phyloP scores from a whole-genome alignment of 2,329 filamentous ascomycete genomes.

The Ophiostoma montium region DNA sequence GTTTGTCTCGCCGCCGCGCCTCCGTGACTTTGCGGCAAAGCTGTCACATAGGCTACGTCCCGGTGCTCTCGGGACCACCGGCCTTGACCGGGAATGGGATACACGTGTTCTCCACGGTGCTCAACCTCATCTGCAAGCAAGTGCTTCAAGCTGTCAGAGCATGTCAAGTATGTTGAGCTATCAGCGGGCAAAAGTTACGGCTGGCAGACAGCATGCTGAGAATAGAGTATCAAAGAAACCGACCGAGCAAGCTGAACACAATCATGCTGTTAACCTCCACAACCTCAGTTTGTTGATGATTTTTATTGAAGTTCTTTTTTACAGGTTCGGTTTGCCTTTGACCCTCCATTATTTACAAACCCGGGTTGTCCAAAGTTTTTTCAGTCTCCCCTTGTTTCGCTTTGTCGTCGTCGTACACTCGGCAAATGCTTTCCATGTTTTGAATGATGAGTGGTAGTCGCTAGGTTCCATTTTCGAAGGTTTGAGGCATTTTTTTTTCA shows the following conservation, averaged over 20 bases:
- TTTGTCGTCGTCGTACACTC: slow-evolving; percentile 11
- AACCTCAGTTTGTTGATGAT: slow-evolving; percentile 2
- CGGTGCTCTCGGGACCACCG: too few relatives aligned
- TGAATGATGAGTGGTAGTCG: slow-evolving; percentile 4
- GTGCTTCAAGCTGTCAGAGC: too few relatives aligned
- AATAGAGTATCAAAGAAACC: not conserved
- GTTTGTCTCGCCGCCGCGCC: too few relatives aligned
- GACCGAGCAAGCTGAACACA: too few relatives aligned
- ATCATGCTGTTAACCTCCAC: too few relatives aligned
- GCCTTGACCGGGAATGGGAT: too few relatives aligned
- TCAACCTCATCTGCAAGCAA: not conserved
- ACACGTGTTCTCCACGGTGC: too few relatives aligned
- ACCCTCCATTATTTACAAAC: slow-evolving; percentile 11
- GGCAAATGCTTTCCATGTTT: slow-evolving; percentile 9
- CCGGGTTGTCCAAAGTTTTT: slow-evolving; percentile 8
- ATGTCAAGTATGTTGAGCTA: not conserved
- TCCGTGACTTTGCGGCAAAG: too few relatives aligned
- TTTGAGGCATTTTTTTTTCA: slow-evolving; percentile 8
- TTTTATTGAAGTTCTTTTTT: slow-evolving; percentile 8
- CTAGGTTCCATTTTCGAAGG: slow-evolving; percentile 5
- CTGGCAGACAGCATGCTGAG: not conserved
- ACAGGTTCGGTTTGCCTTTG: slow-evolving; percentile 9
- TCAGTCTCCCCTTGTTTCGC: slow-evolving; percentile 7
- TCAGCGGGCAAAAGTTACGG: not conserved
- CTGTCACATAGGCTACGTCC: too few relatives aligned